Evolutionary conservation across 768 basidiomycete species (phyloP), one percentile per base, ranked within the genome.

Genomic region (Tricholomella constricta): DNA sequence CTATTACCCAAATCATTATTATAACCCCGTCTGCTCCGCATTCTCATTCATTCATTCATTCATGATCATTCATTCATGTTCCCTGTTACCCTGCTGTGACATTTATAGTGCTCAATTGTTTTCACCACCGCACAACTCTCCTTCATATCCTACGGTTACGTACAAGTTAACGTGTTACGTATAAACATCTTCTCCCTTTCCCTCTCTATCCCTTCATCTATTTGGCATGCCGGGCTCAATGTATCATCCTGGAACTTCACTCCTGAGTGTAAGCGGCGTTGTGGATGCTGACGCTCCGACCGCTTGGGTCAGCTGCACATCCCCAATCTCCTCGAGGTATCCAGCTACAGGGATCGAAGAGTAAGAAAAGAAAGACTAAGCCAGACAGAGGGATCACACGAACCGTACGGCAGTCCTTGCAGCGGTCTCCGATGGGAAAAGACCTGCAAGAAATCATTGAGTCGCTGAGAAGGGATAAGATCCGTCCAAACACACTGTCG

Each of bases 301-400:
- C 97, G 57, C 92, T 94, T 26, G 97, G 97, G 69, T 99, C 97
- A 26, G 91, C 73, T 2, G 91, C 78, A 65, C 96, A 97, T 51
- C 96, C 96, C 96, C 96, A 99, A 69, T 98, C 96, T 51, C 86
- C 89, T 62, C 92, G 86, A 43, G 94, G 94, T 69, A 94, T 88
- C 94, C 93, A 95, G 57, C 89, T 89, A 68, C 4, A 45, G 56
- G 45, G 29, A 36, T 60, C 23, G 55, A 50, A 52, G 58, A 43
- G 19, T 52, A 29, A 48, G 35, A 55, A 44, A 46, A 17, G 35
- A 55, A 44, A 46, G n/a, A 51, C 11, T 35, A 8, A 40, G 46
- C 23, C 11, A 20, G n/a, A 44, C 27, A 38, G 50, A 17, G 6
- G 7, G 45, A 58, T 29, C 53, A 54, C 52, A 73, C 84, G 53